These are phyloP conservation scores for Inonotus obliquus DNA, from an alignment of 1,284 basidiomycete genomes.

Conservation along the genomic window DNA sequence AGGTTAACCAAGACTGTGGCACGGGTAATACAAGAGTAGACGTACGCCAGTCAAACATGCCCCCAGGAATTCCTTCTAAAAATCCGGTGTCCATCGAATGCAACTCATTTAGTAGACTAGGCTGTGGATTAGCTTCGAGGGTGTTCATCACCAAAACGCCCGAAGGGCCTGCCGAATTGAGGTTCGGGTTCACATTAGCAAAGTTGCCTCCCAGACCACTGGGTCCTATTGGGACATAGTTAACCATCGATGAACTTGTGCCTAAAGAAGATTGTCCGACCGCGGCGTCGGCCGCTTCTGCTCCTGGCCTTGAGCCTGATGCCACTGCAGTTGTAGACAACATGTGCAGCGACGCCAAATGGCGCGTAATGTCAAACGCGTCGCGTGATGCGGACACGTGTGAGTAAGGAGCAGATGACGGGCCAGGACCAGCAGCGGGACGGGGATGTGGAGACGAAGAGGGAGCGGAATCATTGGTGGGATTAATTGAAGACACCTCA, in stretches of 20 bases:
- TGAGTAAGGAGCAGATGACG: constrained; percentile 1
- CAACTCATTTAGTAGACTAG: constrained; percentile 53
- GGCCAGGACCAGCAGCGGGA: constrained; percentile 13
- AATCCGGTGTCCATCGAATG: constrained; percentile 67
- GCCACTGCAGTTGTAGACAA: constrained; percentile 18
- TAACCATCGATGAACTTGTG: constrained; percentile 41
- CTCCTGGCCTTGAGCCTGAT: constrained; percentile 17
- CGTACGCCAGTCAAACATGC: constrained; percentile 85
- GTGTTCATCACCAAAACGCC: constrained; percentile 74
- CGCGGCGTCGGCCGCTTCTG: constrained; percentile 11
- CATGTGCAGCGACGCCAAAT: constrained; percentile 21
- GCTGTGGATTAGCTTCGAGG: constrained; percentile 52
- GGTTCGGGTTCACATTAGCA: constrained; percentile 60
- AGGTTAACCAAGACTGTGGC: neutral
- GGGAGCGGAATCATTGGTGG: constrained; percentile 24
- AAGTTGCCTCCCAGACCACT: constrained; percentile 26
- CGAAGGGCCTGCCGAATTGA: constrained; percentile 32
- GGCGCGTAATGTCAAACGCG: constrained; percentile 12
- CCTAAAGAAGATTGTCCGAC: constrained; percentile 5
- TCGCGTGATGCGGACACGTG: neutral
- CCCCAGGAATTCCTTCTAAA: constrained; percentile 77
- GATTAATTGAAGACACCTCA: constrained; percentile 26
- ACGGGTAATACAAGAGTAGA: constrained; percentile 20
- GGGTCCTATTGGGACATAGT: constrained; percentile 44
- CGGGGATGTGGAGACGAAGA: constrained; percentile 27